Percentiles rank a stretch among this genome's conserved stretches.
Evolutionary conservation across 2,329 filamentous ascomycete genomes (phyloP).

Genomic region (Diplodia mutila): DNA sequence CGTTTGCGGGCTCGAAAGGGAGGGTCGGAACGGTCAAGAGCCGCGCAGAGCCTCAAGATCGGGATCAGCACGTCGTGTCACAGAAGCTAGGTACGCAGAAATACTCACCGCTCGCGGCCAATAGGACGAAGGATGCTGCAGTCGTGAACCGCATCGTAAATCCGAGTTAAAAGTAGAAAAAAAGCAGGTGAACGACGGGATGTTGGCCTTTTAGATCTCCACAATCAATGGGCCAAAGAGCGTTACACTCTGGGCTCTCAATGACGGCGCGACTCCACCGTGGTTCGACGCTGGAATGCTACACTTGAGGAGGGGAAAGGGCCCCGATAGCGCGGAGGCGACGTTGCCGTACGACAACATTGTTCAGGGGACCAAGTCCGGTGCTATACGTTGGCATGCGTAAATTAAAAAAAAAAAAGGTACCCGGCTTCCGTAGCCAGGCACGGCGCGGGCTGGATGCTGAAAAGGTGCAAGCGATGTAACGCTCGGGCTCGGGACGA

Average conservation of each 20-base stretch:
- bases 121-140: not conserved
- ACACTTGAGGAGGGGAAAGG: not conserved
- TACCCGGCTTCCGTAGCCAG: not conserved
- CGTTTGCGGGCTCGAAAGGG: conserved; percentile 25
- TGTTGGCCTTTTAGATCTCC: not conserved
- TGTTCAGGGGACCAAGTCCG: not conserved
- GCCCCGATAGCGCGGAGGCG: not conserved
- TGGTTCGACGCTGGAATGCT: conserved; percentile 1
- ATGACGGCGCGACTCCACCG: not conserved
- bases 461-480: conserved; percentile 13
- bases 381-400: not conserved
- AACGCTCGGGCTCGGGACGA: conserved; percentile 1
- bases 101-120: conserved; percentile 1
- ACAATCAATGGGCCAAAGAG: not conserved
- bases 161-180: too few species aligned
- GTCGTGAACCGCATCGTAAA: conserved; percentile 4
- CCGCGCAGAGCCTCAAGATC: conserved; percentile 18
- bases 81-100: not conserved
- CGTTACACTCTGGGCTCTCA: conserved; percentile 4
- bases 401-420: not conserved
- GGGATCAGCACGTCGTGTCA: not conserved
- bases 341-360: conserved; percentile 15
- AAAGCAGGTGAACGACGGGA: not conserved
- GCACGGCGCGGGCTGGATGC: not conserved
- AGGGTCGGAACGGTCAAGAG: conserved; percentile 29